Conservation (phyloP, 176 grass and related monocot genomes). For the Musa itinerans region DNA sequence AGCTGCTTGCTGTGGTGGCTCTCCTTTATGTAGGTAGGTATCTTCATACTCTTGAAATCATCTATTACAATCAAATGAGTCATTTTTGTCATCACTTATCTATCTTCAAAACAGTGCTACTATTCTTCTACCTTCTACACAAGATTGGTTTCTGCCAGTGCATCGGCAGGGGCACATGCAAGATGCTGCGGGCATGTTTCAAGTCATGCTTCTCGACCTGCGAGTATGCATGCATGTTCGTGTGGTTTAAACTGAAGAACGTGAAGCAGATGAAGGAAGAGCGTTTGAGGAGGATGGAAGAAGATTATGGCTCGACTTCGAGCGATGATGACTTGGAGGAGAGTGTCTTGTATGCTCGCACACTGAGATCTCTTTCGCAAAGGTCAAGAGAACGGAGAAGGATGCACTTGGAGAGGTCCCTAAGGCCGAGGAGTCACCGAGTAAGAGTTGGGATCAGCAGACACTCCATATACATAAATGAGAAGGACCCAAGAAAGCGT, state of each 20-base stretch:
- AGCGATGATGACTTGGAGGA: conserved; percentile 16
- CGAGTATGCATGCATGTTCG: conserved; percentile 16
- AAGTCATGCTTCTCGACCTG: conserved; percentile 29
- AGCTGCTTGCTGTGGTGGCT: conserved; percentile 29
- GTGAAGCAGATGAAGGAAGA: conserved; percentile 4
- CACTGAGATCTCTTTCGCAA: conserved; percentile 22
- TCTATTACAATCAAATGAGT: neutral
- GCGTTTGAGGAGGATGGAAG: conserved; percentile 18
- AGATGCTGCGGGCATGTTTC: conserved; percentile 28
- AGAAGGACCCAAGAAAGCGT: conserved; percentile 3
- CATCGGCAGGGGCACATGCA: conserved; percentile 22
- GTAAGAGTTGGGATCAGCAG: conserved; percentile 24
- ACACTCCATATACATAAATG: conserved; percentile 18
- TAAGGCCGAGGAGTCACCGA: conserved; percentile 31
- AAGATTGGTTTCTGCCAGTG: conserved; percentile 40
- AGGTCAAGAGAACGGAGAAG: conserved; percentile 23
- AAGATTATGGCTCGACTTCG: conserved; percentile 22
- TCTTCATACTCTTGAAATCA: neutral
- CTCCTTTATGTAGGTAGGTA: conserved; percentile 43
- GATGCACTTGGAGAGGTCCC: conserved; percentile 35
- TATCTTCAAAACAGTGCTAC: conserved; percentile 24
- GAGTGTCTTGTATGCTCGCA: neutral
- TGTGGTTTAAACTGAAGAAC: conserved; percentile 33
- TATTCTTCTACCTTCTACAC: conserved; percentile 47
- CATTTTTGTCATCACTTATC: conserved; percentile 3